A percentile compares a stretch with the other conserved stretches of the same genome.
phyloP scores from a whole-genome alignment of 164 flowering plant genomes.

The Vitis amurensis region DNA sequence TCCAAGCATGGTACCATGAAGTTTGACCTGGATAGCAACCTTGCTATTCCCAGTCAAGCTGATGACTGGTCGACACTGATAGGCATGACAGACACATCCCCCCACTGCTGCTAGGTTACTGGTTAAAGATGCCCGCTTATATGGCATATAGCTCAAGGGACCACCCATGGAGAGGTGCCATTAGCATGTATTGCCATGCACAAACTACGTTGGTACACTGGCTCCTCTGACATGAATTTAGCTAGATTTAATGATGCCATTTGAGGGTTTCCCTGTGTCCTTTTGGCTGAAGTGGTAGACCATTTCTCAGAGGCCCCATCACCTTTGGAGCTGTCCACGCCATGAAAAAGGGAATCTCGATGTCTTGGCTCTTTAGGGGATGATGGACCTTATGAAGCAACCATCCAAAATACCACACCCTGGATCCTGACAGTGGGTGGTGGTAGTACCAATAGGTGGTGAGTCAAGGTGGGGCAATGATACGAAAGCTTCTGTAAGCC shows the following conservation, averaged over 20 bases:
- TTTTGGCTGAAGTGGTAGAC: conserved; percentile 54
- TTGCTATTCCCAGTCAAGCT: not conserved
- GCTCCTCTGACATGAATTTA: conserved; percentile 53
- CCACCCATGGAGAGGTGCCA: conserved; percentile 74
- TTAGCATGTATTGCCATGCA: conserved; percentile 63
- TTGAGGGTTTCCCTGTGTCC: conserved; percentile 8
- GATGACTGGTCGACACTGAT: conserved; percentile 33
- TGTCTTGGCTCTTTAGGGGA: conserved; percentile 51
- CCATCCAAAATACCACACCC: conserved; percentile 52
- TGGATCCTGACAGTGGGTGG: conserved; percentile 54
- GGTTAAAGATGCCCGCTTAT: conserved; percentile 52
- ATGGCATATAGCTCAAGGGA: conserved; percentile 56
- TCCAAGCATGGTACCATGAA: conserved; percentile 48
- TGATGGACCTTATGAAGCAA: conserved; percentile 35
- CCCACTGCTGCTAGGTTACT: conserved; percentile 57
- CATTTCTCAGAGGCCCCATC: conserved; percentile 33
- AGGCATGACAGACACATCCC: conserved; percentile 82
- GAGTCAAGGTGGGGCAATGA: too few relatives aligned
- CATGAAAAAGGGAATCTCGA: conserved; percentile 45
- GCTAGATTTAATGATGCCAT: conserved; percentile 67
- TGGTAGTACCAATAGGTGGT: too few relatives aligned
- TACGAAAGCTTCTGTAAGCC: too few relatives aligned
- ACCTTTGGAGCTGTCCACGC: conserved; percentile 58
- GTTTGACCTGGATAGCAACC: conserved; percentile 29
- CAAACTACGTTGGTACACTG: conserved; percentile 52